A percentile compares a stretch with the other conserved stretches of the same genome.
Conservation (phyloP, 179 eudicot species). For the Spinacia oleracea region DNA sequence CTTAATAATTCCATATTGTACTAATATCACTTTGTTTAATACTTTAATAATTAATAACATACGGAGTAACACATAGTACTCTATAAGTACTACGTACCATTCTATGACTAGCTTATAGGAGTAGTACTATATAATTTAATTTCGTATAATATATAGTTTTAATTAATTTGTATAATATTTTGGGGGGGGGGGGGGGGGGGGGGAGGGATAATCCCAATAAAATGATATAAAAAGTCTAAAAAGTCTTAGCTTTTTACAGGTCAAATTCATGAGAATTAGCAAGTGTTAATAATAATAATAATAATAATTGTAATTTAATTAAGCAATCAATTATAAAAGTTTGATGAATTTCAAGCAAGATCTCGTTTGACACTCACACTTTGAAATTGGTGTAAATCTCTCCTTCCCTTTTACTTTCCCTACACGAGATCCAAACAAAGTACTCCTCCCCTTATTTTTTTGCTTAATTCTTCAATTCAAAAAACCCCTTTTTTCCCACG, state of each 20-base stretch:
- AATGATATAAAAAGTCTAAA: constrained; percentile 34
- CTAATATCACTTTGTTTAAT: constrained; percentile 7
- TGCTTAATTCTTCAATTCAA: too few relatives aligned
- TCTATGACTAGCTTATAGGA: background rate
- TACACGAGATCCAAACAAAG: constrained; percentile 44
- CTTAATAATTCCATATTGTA: constrained; percentile 19
- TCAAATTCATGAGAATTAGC: constrained; percentile 25
- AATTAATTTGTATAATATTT: too few relatives aligned
- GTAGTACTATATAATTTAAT: constrained; percentile 3
- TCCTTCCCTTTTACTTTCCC: constrained; percentile 30
- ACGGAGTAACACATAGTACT: background rate
- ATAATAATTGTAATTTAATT: background rate
- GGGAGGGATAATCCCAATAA: background rate
- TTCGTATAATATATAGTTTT: constrained; percentile 24
- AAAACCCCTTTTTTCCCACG: background rate
- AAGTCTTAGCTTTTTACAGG: constrained; percentile 29
- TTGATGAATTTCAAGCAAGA: constrained; percentile 52
- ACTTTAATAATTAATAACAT: background rate
- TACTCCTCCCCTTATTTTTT: background rate
- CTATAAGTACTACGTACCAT: constrained; percentile 18
- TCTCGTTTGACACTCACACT: constrained; percentile 42
- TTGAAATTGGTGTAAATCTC: constrained; percentile 45
- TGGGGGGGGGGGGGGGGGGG: too few relatives aligned
- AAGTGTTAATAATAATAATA: constrained; percentile 1
- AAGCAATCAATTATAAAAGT: constrained; percentile 23